Evolutionary conservation across 192 early-diverging fungal species (phyloP).

Genomic region (Backusella westeae): DNA sequence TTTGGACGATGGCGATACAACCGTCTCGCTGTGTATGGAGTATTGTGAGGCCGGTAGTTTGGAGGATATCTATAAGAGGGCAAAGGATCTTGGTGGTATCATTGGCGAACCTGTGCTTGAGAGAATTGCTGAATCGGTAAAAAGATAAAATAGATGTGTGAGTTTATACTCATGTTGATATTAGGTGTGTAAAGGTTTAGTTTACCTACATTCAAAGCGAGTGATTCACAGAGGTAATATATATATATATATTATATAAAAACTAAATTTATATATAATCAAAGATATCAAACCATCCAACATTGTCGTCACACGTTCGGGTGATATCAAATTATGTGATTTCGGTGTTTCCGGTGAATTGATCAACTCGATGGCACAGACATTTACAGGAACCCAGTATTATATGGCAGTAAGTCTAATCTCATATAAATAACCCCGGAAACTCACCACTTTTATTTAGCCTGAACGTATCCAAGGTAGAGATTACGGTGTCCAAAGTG

Average conservation of each 20-base stretch:
- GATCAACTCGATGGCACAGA: slow-evolving; percentile 85
- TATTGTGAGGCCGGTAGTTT: slow-evolving; percentile 93
- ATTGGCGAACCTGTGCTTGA: slow-evolving; percentile 88
- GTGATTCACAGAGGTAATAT: slow-evolving; percentile 88
- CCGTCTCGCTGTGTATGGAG: slow-evolving; percentile 95
- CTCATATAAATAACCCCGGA: neutral
- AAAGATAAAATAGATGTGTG: neutral
- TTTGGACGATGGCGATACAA: slow-evolving; percentile 71
- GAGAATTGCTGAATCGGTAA: slow-evolving; percentile 81
- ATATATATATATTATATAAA: neutral
- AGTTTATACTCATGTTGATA: neutral
- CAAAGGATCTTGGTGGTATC: slow-evolving; percentile 61
- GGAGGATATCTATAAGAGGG: slow-evolving; percentile 84
- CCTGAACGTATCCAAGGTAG: slow-evolving; percentile 96
- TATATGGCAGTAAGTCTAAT: slow-evolving; percentile 85
- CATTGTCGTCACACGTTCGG: slow-evolving; percentile 85
- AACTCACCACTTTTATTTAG: slow-evolving; percentile 36
- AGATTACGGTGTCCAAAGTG: slow-evolving; percentile 84
- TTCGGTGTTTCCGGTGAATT: slow-evolving; percentile 95
- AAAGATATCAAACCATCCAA: slow-evolving; percentile 97
- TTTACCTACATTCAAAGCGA: slow-evolving; percentile 72
- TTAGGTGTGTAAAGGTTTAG: slow-evolving; percentile 67
- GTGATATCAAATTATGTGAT: slow-evolving; percentile 95
- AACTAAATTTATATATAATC: neutral
- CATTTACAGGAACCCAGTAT: slow-evolving; percentile 95